Evolutionary conservation across 2,329 filamentous ascomycete species (phyloP).

Genomic region (Alternaria longipes): DNA sequence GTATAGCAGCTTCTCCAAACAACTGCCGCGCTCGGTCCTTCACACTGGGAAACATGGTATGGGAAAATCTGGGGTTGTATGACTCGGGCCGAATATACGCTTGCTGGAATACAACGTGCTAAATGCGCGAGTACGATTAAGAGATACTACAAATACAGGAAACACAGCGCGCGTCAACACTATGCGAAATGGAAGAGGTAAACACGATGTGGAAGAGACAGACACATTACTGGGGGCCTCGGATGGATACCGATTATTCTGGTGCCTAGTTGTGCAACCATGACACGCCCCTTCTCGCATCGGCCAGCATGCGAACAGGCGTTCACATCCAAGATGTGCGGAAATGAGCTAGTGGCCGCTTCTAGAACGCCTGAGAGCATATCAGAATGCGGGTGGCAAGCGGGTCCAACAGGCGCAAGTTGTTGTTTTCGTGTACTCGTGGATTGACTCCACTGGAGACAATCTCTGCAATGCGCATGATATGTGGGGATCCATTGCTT

Average conservation of each 20-base stretch:
- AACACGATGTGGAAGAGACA: conserved; percentile 14
- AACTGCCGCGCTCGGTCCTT: conserved; percentile 30
- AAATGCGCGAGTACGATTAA: conserved; percentile 5
- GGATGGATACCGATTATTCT: conserved; percentile 16
- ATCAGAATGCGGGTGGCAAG: conserved; percentile 12
- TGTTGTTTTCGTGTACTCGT: conserved; percentile 3
- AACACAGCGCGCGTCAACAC: conserved; percentile 6
- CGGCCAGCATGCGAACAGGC: conserved; percentile 29
- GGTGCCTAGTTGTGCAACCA: conserved; percentile 16
- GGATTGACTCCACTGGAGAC: conserved; percentile 1
- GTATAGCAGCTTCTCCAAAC: conserved; percentile 13
- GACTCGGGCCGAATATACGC: conserved; percentile 4
- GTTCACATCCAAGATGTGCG: conserved; percentile 19
- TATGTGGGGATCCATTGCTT: neutral
- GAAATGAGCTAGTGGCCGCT: conserved; percentile 28
- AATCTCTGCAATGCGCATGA: neutral
- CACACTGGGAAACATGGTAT: conserved; percentile 33
- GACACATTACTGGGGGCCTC: conserved; percentile 15
- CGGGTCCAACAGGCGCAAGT: conserved; percentile 5
- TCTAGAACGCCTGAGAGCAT: conserved; percentile 19
- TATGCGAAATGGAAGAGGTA: conserved; percentile 5
- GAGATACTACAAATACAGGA: conserved; percentile 3
- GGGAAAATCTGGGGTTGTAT: conserved; percentile 1
- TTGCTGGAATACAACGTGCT: neutral
- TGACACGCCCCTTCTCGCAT: conserved; percentile 24